phyloP scores from a whole-genome alignment of 2,329 filamentous ascomycete species.

The Fusarium compactum region DNA sequence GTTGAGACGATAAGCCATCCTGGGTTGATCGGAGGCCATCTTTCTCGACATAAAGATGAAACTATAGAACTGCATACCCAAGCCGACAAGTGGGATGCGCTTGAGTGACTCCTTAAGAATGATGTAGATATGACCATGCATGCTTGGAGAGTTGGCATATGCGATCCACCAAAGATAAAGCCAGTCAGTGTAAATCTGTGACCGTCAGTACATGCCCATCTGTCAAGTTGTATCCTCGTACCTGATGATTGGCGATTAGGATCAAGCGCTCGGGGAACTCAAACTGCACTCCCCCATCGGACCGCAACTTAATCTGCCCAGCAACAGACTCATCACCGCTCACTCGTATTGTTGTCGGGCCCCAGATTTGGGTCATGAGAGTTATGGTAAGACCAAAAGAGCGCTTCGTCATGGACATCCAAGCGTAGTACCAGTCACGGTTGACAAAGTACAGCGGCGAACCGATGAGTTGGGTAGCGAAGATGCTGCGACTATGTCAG shows the following conservation, averaged over 20 bases:
- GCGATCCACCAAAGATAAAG: slow-evolving; percentile 93
- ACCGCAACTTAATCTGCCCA: slow-evolving; percentile 76
- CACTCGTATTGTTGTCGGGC: slow-evolving; percentile 84
- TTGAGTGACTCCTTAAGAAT: slow-evolving; percentile 90
- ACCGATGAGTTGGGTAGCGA: slow-evolving; percentile 80
- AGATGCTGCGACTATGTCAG: slow-evolving; percentile 62
- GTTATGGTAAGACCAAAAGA: slow-evolving; percentile 83
- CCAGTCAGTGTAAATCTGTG: slow-evolving; percentile 87
- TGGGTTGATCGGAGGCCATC: slow-evolving; percentile 82
- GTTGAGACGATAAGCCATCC: slow-evolving; percentile 78
- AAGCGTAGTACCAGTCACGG: slow-evolving; percentile 82
- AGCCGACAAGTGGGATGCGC: slow-evolving; percentile 82
- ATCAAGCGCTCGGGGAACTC: slow-evolving; percentile 85
- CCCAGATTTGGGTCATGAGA: slow-evolving; percentile 87
- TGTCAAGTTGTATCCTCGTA: slow-evolving; percentile 48
- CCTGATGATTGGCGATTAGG: slow-evolving; percentile 88
- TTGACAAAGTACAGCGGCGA: slow-evolving; percentile 81
- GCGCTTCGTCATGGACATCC: slow-evolving; percentile 89
- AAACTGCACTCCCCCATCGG: slow-evolving; percentile 80
- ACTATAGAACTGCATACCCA: slow-evolving; percentile 85
- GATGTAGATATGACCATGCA: slow-evolving; percentile 90
- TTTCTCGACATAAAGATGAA: slow-evolving; percentile 95
- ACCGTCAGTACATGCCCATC: neutral
- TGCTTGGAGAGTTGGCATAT: slow-evolving; percentile 79
- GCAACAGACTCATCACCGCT: slow-evolving; percentile 85